These are phyloP conservation scores for Lipomyces starkeyi DNA, from an alignment of 805 yeast genomes.

Conservation along the genomic window DNA sequence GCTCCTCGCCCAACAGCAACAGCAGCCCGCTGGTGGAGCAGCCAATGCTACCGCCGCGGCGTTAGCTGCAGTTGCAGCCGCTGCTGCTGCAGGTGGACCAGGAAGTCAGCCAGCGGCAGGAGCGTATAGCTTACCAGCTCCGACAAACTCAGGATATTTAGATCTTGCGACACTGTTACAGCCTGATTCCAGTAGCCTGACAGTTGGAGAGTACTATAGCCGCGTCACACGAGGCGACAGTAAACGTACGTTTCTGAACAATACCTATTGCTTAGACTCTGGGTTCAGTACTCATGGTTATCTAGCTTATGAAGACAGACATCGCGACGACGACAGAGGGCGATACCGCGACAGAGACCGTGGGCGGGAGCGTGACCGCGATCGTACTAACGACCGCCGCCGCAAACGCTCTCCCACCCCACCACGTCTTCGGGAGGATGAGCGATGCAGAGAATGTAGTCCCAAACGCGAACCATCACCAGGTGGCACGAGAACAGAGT, in stretches of 20 bases:
- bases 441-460: constrained; percentile 29
- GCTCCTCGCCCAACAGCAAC: constrained; percentile 14
- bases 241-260: constrained; percentile 5
- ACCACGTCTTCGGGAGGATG: constrained; percentile 29
- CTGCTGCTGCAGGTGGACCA: constrained; percentile 20
- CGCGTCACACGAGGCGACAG: not conserved
- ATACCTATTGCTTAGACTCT: not conserved
- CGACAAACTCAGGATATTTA: constrained; percentile 26
- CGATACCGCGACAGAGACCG: constrained; percentile 17
- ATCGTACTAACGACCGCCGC: constrained; percentile 12
- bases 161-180: constrained; percentile 13
- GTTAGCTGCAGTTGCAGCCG: constrained; percentile 36
- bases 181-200: constrained; percentile 24
- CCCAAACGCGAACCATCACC: constrained; percentile 34
- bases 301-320: not conserved
- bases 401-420: constrained; percentile 29
- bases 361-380: constrained; percentile 26
- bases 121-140: constrained; percentile 14
- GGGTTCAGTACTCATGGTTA: not conserved
- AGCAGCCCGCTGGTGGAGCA: constrained; percentile 11
- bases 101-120: constrained; percentile 5
- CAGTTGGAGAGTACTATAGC: constrained; percentile 25
- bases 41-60: constrained; percentile 29
- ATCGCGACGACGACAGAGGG: constrained; percentile 18
- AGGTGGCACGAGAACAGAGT: constrained; percentile 33